Evolutionary conservation across 2,329 filamentous ascomycete species (phyloP).

Genomic region (Ophiosphaerella herpotricha): DNA sequence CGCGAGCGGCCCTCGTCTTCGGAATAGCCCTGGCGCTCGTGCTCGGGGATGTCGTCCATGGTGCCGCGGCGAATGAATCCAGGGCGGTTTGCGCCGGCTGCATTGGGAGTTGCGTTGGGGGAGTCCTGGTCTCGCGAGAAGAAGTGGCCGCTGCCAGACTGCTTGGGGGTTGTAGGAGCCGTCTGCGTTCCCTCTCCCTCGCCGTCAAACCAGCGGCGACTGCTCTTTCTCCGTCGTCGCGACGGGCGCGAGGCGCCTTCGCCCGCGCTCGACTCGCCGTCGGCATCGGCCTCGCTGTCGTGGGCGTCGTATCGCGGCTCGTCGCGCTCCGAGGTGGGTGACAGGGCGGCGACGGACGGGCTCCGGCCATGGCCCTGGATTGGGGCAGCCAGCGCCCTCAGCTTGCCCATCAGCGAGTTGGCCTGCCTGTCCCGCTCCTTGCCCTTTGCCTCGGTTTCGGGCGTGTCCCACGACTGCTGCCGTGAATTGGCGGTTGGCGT

Average conservation of each 20-base stretch:
- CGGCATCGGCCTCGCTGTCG: conserved; percentile 74
- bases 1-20: conserved; percentile 58
- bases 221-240: conserved; percentile 68
- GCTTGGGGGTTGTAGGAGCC: conserved; percentile 68
- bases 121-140: conserved; percentile 52
- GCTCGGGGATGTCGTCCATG: conserved; percentile 54
- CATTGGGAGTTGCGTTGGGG: conserved; percentile 39
- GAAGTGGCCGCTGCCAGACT: conserved; percentile 55
- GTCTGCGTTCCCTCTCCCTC: conserved; percentile 61
- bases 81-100: conserved; percentile 26
- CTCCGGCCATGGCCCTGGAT: conserved; percentile 57
- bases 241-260: conserved; percentile 57
- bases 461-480: conserved; percentile 66
- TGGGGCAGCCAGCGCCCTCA: conserved; percentile 72
- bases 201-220: conserved; percentile 57
- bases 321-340: conserved; percentile 55
- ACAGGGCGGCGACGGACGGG: conserved; percentile 44
- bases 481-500: conserved; percentile 58
- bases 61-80: conserved; percentile 61
- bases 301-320: conserved; percentile 58
- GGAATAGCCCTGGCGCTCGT: conserved; percentile 53
- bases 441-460: conserved; percentile 66
- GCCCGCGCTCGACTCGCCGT: conserved; percentile 84
- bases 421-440: conserved; percentile 55
- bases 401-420: conserved; percentile 74